Conservation (phyloP, 805 yeast species). For the Brettanomyces sp. region DNA sequence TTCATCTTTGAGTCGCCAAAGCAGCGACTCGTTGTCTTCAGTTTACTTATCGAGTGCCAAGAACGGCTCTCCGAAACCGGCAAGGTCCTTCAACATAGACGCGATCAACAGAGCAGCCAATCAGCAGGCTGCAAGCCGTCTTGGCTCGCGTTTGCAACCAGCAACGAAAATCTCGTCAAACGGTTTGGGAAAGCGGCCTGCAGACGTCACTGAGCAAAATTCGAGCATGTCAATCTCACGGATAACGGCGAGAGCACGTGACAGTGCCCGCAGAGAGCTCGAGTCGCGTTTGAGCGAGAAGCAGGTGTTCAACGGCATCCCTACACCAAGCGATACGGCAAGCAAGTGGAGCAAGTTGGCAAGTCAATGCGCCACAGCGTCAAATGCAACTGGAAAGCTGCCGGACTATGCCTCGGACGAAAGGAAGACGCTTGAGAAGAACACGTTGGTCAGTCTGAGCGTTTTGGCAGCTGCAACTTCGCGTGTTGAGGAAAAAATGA, state of each 20-base stretch:
- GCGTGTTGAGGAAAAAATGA: constrained; percentile 33
- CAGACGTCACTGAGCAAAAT: constrained; percentile 23
- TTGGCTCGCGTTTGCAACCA: constrained; percentile 38
- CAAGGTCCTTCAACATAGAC: constrained; percentile 21
- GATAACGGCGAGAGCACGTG: constrained; percentile 39
- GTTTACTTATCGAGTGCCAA: not conserved
- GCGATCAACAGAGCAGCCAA: constrained; percentile 22
- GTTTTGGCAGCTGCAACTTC: constrained; percentile 43
- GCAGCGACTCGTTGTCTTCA: not conserved
- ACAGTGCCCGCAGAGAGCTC: constrained; percentile 25
- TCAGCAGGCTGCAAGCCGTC: constrained; percentile 32
- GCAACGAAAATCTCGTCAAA: constrained; percentile 5
- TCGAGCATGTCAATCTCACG: constrained; percentile 43
- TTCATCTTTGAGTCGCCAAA: not conserved
- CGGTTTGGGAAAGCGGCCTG: not conserved
- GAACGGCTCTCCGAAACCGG: constrained; percentile 19
- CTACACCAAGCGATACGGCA: constrained; percentile 30
- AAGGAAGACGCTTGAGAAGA: constrained; percentile 29
- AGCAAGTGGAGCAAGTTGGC: constrained; percentile 37
- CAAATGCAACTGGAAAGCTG: constrained; percentile 26
- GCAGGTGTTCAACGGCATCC: not conserved
- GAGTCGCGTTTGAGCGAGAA: constrained; percentile 14
- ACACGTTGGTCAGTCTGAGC: constrained; percentile 30
- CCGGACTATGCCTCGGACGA: constrained; percentile 35
- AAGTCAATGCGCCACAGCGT: constrained; percentile 49